A percentile compares a stretch with the other conserved stretches of the same genome.
Evolutionary conservation across 2,329 filamentous ascomycete species (phyloP).

Genomic region (Fonsecaea erecta): DNA sequence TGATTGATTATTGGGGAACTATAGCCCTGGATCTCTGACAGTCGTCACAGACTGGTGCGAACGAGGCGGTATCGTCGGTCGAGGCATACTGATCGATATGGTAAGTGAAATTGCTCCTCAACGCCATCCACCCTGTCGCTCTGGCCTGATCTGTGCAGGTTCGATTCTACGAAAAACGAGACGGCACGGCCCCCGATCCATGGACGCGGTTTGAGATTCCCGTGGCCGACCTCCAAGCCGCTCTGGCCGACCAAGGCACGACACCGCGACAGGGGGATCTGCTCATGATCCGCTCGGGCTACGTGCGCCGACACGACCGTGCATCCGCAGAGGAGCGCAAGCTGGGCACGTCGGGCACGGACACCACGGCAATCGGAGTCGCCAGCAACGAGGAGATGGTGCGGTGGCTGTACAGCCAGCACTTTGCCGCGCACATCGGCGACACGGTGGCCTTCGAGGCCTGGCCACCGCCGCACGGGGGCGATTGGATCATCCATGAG

Average conservation of each 20-base stretch:
- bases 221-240: constrained; percentile 59
- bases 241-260: constrained; percentile 47
- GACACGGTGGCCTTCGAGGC: constrained; percentile 17
- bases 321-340: neutral
- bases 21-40: neutral
- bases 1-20: neutral
- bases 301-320: constrained; percentile 34
- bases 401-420: constrained; percentile 15
- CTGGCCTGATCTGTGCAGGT: constrained; percentile 6
- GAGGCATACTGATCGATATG: constrained; percentile 50
- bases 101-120: constrained; percentile 24
- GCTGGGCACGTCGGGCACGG: neutral
- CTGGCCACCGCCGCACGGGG: constrained; percentile 32
- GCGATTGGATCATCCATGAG: constrained; percentile 19
- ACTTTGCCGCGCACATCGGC: constrained; percentile 20
- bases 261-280: constrained; percentile 63
- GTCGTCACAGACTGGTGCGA: neutral
- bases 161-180: constrained; percentile 52
- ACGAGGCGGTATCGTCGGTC: constrained; percentile 46
- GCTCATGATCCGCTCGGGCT: constrained; percentile 68
- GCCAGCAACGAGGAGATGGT: constrained; percentile 11
- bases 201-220: constrained; percentile 52
- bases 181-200: constrained; percentile 55
- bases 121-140: neutral
- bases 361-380: constrained; percentile 1